Percentiles rank a stretch among this genome's conserved stretches.
phyloP scores from a whole-genome alignment of 2,329 filamentous ascomycete species.

The Colletotrichum filicis region DNA sequence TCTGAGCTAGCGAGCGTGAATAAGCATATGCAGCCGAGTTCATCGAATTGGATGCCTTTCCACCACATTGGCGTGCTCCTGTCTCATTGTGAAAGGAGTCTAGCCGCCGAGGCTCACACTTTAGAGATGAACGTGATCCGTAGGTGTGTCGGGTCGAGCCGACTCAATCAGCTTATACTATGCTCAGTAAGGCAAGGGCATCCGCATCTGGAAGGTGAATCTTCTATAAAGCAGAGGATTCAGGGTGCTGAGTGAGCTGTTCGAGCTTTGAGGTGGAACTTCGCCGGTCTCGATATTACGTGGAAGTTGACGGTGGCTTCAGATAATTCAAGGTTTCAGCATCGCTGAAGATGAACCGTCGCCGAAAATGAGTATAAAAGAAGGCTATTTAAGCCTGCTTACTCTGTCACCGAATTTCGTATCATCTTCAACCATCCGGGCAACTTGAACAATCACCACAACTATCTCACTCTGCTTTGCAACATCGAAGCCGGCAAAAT shows the following conservation, averaged over 20 bases:
- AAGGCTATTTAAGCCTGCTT: not conserved
- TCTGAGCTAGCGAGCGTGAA: not conserved
- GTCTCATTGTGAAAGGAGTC: not conserved
- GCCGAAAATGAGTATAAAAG: not conserved
- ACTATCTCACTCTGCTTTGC: not conserved
- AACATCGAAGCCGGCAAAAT: not conserved
- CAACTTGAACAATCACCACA: not conserved
- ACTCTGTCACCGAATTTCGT: not conserved
- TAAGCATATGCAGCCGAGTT: not conserved
- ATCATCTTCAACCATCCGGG: not conserved
- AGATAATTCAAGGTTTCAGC: not conserved
- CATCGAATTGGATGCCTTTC: not conserved
- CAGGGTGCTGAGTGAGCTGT: not conserved
- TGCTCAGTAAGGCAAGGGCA: not conserved
- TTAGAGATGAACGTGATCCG: too few relatives aligned
- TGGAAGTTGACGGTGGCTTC: not conserved
- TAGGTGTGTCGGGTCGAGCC: not conserved
- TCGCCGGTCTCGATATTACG: not conserved
- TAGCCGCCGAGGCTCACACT: too few relatives aligned
- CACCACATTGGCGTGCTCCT: not conserved
- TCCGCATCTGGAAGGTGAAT: not conserved
- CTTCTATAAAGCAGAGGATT: not conserved
- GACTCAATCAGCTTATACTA: not conserved
- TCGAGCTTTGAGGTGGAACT: not conserved
- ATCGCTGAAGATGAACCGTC: not conserved